Percentiles rank a stretch among this genome's conserved stretches.
phyloP scores from a whole-genome alignment of 2,329 filamentous ascomycete species.

The Alternaria gansuensis region DNA sequence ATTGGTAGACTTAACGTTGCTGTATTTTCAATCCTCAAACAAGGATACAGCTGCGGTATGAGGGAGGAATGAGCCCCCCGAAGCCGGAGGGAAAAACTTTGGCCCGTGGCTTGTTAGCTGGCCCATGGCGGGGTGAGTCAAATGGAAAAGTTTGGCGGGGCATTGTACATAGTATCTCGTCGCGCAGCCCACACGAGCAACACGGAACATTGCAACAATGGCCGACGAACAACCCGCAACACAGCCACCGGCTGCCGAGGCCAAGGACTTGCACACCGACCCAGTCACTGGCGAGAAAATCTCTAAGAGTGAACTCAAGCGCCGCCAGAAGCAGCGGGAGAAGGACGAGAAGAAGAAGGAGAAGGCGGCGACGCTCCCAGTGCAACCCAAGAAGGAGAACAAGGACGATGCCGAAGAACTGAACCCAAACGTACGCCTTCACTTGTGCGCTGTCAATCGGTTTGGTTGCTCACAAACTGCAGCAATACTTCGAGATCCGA shows the following conservation, averaged over 20 bases:
- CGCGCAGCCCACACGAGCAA: constrained; percentile 31
- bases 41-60: not conserved
- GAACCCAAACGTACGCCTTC: constrained; percentile 69
- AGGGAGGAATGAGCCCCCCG: not conserved
- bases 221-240: constrained; percentile 44
- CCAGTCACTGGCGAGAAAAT: constrained; percentile 89
- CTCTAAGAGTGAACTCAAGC: constrained; percentile 75
- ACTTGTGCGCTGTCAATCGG: constrained; percentile 37
- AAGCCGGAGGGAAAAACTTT: constrained; percentile 28
- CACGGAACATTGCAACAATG: constrained; percentile 39
- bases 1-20: not conserved
- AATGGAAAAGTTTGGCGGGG: constrained; percentile 34
- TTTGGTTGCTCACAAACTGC: constrained; percentile 25
- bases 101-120: constrained; percentile 15
- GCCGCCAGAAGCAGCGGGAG: constrained; percentile 88
- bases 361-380: constrained; percentile 75
- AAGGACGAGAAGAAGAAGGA: constrained; percentile 90
- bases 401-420: constrained; percentile 74
- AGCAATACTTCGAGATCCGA: constrained; percentile 97
- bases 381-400: constrained; percentile 66
- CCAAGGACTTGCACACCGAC: constrained; percentile 79
- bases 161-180: constrained; percentile 27
- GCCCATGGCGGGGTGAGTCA: constrained; percentile 32
- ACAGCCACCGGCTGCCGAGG: constrained; percentile 44
- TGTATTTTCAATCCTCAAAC: not conserved